phyloP scores from a whole-genome alignment of 2,329 filamentous ascomycete species.

The Biscogniauxia sp. region DNA sequence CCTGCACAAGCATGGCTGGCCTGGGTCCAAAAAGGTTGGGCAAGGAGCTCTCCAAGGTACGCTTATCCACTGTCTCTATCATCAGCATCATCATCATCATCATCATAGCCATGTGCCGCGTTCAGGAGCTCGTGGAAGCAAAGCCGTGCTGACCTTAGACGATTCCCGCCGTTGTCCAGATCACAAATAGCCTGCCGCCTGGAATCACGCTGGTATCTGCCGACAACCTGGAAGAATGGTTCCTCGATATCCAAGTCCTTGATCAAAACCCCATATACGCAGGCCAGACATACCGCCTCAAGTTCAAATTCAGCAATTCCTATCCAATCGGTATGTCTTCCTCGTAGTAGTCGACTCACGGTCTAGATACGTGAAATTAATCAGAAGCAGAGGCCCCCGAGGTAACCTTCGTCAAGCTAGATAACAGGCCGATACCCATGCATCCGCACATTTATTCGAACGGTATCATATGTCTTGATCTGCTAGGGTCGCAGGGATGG shows the following conservation, averaged over 20 bases:
- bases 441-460: constrained; percentile 99
- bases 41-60: constrained; percentile 60
- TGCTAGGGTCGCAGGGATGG: constrained; percentile 87
- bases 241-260: constrained; percentile 86
- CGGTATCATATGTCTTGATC: constrained; percentile 95
- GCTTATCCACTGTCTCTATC: constrained; percentile 2
- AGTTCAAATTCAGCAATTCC: constrained; percentile 77
- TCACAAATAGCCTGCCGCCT: constrained; percentile 56
- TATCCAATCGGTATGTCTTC: constrained; percentile 82
- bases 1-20: constrained; percentile 33
- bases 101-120: neutral
- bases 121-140: neutral
- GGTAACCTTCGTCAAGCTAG: constrained; percentile 75
- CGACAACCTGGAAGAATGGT: constrained; percentile 85
- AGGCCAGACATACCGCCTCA: constrained; percentile 76
- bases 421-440: constrained; percentile 74
- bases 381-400: constrained; percentile 76
- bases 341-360: neutral
- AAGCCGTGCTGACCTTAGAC: constrained; percentile 4
- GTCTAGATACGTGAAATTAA: constrained; percentile 7
- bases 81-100: neutral
- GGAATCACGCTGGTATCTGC: constrained; percentile 77
- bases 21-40: constrained; percentile 56
- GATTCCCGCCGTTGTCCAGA: constrained; percentile 36
- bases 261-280: constrained; percentile 88